phyloP scores from a whole-genome alignment of 2,329 filamentous ascomycete species.

The Botrytis elliptica region DNA sequence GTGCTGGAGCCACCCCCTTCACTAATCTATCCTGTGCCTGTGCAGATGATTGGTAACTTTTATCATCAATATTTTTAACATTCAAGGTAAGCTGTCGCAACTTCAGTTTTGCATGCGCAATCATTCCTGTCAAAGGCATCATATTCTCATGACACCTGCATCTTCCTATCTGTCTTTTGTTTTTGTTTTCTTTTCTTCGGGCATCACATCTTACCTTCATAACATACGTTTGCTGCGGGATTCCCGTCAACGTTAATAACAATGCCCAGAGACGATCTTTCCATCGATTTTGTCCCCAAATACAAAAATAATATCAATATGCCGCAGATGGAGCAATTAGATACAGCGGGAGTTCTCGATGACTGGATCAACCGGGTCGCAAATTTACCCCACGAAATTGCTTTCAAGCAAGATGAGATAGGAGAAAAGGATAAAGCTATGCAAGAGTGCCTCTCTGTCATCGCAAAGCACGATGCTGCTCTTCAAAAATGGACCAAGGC shows the following conservation, averaged over 20 bases:
- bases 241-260: slow-evolving; percentile 51
- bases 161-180: slow-evolving; percentile 7
- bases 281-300: slow-evolving; percentile 62
- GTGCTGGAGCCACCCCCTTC: slow-evolving; percentile 14
- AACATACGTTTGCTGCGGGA: slow-evolving; percentile 21
- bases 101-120: slow-evolving; percentile 16
- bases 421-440: slow-evolving; percentile 74
- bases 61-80: slow-evolving; percentile 2
- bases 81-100: slow-evolving; percentile 16
- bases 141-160: slow-evolving; percentile 5
- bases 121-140: slow-evolving; percentile 8
- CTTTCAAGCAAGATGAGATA: slow-evolving; percentile 81
- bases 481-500: slow-evolving; percentile 80
- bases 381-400: slow-evolving; percentile 79
- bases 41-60: slow-evolving; percentile 4
- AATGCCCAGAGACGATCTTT: slow-evolving; percentile 72
- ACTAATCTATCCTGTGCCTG: not conserved
- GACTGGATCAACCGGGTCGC: slow-evolving; percentile 74
- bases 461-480: slow-evolving; percentile 69
- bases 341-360: slow-evolving; percentile 70
- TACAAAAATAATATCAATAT: slow-evolving; percentile 58
- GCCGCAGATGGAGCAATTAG: slow-evolving; percentile 59
- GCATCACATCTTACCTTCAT: slow-evolving; percentile 5
- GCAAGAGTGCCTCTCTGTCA: slow-evolving; percentile 64
- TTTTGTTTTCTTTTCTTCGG: slow-evolving; percentile 10